Evolutionary conservation across 805 yeast species (phyloP), one percentile per base, ranked within the genome.

Genomic region (Candida dendrica): DNA sequence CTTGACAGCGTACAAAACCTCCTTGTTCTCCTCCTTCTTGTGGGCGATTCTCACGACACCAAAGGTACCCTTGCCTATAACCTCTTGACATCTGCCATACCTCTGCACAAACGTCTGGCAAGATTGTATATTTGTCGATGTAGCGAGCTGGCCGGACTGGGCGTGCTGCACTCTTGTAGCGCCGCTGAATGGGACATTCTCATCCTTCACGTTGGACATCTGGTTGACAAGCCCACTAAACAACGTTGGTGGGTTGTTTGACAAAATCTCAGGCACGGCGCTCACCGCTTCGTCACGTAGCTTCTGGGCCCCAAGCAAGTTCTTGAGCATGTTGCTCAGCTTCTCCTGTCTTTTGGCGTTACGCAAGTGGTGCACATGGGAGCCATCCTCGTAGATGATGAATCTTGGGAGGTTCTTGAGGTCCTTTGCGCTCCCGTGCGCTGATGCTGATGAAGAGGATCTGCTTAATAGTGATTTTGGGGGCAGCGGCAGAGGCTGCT

Each of bases 51-150:
- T 72, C 17, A 91, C 98, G 37, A 88, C 87, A 16, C 98, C 98
- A 67, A 85, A 91, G 0, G 96, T 81, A 17, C 98, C 98, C 40
- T 85, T 75, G 20, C 98, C 98, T 48, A 93, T 77, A 38, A 90
- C 86, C 60, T 91, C 98, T 63, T 88, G 96, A 60, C 98, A 91
- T 40, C 84, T 75, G 35, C 98, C 98, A 60, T 91, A 91, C 59
- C 90, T 85, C 52, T 89, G 90, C 8, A 79, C 83, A 60, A 91
- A 84, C 9, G 90, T 77, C 38, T 78, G 56, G 13, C 30, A 27
- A 30, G 66, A 55, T 53, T 71, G 77, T 42, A 58, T 58, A 42
- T 47, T 50, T 9, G n/a, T n/a, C n/a, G 42, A 34, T 3, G 47
- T 34, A n/a, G 30, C n/a, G 9, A 27, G 6, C 19, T 37, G 19